These are phyloP conservation scores for Chaetomium sp. DNA, from an alignment of 2,329 filamentous ascomycete species.

Conservation along the genomic window DNA sequence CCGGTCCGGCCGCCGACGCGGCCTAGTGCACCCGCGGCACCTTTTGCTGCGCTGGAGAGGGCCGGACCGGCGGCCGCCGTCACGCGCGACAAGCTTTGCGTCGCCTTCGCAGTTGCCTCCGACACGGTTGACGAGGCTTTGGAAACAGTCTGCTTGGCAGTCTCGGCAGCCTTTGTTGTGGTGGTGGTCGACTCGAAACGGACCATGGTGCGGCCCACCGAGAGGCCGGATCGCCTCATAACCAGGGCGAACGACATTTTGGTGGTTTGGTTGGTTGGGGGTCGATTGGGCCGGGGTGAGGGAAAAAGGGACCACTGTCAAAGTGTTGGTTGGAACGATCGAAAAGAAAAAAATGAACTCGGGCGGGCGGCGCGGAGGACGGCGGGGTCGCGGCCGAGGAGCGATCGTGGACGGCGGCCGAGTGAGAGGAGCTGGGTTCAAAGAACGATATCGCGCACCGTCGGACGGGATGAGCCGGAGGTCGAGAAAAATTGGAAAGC, in stretches of 20 bases:
- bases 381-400: slow-evolving; percentile 6
- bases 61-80: slow-evolving; percentile 73
- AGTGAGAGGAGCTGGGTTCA: slow-evolving; percentile 11
- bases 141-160: slow-evolving; percentile 36
- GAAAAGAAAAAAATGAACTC: background rate
- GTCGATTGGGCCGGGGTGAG: background rate
- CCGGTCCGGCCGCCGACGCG: slow-evolving; percentile 81
- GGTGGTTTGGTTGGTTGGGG: background rate
- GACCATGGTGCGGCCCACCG: slow-evolving; percentile 38
- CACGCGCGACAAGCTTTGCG: slow-evolving; percentile 76
- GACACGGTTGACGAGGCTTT: slow-evolving; percentile 39
- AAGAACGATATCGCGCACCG: slow-evolving; percentile 23
- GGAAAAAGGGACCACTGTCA: background rate
- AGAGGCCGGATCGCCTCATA: slow-evolving; percentile 39
- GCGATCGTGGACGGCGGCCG: slow-evolving; percentile 9
- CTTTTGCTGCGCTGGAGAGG: slow-evolving; percentile 64
- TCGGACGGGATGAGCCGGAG: slow-evolving; percentile 13
- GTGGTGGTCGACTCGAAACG: slow-evolving; percentile 53
- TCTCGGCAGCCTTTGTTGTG: slow-evolving; percentile 32
- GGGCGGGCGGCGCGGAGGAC: slow-evolving; percentile 11
- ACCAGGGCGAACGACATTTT: slow-evolving; percentile 24
- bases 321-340: no score
- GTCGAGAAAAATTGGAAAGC: slow-evolving; percentile 27
- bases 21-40: slow-evolving; percentile 58
- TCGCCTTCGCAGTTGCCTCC: slow-evolving; percentile 57